A percentile compares a stretch with the other conserved stretches of the same genome.
phyloP scores from a whole-genome alignment of 2,329 filamentous ascomycete genomes.

The Exserohilum rostratum region DNA sequence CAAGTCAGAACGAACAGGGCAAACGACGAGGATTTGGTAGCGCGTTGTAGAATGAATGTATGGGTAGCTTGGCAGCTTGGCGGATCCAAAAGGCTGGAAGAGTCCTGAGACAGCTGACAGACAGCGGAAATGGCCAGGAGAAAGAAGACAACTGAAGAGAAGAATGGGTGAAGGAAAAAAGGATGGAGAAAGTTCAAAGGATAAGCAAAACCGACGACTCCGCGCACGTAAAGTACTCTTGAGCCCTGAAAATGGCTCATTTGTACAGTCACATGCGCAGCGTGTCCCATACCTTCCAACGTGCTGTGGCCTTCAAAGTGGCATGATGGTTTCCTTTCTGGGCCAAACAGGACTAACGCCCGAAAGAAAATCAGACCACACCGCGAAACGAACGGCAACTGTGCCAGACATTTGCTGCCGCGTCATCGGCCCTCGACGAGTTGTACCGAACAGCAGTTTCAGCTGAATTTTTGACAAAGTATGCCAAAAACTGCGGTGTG shows the following conservation, averaged over 20 bases:
- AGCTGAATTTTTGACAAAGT: not conserved
- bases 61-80: not conserved
- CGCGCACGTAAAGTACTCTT: not conserved
- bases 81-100: not conserved
- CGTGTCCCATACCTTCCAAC: not conserved
- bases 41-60: not conserved
- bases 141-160: not conserved
- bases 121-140: not conserved
- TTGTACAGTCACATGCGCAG: constrained; percentile 8
- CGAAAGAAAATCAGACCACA: constrained; percentile 27
- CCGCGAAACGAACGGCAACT: constrained; percentile 26
- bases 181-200: not conserved
- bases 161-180: not conserved
- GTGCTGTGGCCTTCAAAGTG: constrained; percentile 19
- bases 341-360: constrained; percentile 22
- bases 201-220: not conserved
- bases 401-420: not conserved
- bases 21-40: not conserved
- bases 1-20: too few species aligned
- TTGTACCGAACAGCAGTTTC: not conserved
- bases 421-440: not conserved
- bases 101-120: not conserved
- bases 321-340: constrained; percentile 27
- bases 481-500: not conserved
- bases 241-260: constrained; percentile 5